Evolutionary conservation across 2,329 filamentous ascomycete species (phyloP).

Genomic region (Arthrinium phaeospermum): DNA sequence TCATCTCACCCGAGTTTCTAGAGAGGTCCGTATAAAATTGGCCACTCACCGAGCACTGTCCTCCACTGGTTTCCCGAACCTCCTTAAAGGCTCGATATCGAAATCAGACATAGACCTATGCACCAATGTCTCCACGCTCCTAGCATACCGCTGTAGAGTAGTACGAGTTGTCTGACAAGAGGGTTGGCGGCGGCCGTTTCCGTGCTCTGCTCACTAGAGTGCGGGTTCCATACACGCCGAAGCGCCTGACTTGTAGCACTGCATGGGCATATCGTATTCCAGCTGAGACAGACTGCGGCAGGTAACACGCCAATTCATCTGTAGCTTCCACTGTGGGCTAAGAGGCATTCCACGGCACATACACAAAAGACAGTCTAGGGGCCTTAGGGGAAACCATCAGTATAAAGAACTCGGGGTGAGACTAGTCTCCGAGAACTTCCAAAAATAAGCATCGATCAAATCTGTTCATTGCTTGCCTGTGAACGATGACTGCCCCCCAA

Average conservation of each 20-base stretch:
- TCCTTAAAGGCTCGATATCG: background rate
- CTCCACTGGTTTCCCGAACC: too few relatives aligned
- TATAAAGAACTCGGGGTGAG: background rate
- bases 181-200: background rate
- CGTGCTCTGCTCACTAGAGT: background rate
- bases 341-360: background rate
- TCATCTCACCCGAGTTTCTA: too few relatives aligned
- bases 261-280: background rate
- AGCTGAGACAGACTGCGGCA: background rate
- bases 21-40: too few relatives aligned
- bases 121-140: too few relatives aligned
- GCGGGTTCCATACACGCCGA: background rate
- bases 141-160: background rate
- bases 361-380: background rate
- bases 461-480: background rate
- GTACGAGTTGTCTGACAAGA: background rate
- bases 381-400: background rate
- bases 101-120: too few relatives aligned
- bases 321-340: background rate
- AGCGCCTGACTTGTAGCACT: background rate
- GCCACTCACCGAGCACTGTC: too few relatives aligned
- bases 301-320: background rate
- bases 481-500: background rate
- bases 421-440: background rate
- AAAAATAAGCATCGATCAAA: background rate